phyloP scores from a whole-genome alignment of 2,329 filamentous ascomycete species.

The Arthrobotrys sphaeroides region DNA sequence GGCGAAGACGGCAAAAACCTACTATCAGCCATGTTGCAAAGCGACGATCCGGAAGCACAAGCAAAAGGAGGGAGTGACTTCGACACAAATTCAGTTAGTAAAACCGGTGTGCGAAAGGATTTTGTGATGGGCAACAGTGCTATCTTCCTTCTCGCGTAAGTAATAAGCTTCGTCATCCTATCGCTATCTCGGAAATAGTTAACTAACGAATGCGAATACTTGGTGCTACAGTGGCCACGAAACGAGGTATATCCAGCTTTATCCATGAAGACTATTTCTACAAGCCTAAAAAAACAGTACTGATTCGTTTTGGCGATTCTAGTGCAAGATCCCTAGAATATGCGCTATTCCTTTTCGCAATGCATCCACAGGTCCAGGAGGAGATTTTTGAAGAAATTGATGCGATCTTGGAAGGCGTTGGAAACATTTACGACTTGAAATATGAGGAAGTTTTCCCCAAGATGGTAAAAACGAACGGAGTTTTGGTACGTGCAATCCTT shows the following conservation, averaged over 20 bases:
- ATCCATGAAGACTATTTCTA: no score
- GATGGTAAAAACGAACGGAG: slow-evolving; percentile 18
- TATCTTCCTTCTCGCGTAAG: slow-evolving; percentile 22
- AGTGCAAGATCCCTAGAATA: slow-evolving; percentile 12
- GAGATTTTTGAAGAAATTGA: slow-evolving; percentile 21
- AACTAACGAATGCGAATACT: not conserved
- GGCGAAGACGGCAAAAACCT: slow-evolving; percentile 17
- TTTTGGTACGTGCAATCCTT: not conserved
- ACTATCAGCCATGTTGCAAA: slow-evolving; percentile 15
- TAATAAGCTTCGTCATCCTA: no score
- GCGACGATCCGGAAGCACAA: slow-evolving; percentile 14
- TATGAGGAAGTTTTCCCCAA: slow-evolving; percentile 21
- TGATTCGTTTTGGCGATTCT: not conserved
- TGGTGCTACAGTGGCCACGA: not conserved
- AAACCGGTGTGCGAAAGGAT: slow-evolving; percentile 8
- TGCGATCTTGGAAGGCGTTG: slow-evolving; percentile 11
- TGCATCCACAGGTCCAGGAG: slow-evolving; percentile 11
- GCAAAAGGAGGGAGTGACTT: not conserved
- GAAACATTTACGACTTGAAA: slow-evolving; percentile 20
- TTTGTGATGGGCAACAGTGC: slow-evolving; percentile 25
- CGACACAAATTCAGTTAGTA: slow-evolving; percentile 1
- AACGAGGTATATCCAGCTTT: slow-evolving; percentile 11
- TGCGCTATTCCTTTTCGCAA: slow-evolving; percentile 15
- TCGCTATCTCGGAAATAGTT: not conserved
- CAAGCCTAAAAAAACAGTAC: not conserved